Base-by-base conservation (phyloP, 495 filamentous ascomycete genomes). In the Rostrohypoxylon terebratum region DNA sequence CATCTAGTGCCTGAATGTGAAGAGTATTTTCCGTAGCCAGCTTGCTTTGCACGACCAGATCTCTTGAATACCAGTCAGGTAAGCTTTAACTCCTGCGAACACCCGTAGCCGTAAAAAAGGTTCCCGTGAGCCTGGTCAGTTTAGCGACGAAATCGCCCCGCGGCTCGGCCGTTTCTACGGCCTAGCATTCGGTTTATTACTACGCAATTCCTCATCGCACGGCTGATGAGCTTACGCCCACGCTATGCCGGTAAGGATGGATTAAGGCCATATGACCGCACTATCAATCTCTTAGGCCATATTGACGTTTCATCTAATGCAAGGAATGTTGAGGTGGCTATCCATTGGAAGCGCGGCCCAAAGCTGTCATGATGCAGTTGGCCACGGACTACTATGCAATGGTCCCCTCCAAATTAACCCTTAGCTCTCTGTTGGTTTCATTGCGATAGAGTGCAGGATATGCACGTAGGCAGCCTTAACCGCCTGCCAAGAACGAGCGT, bases 231-330 rank as follows among this genome's bases (percentile, higher is more conserved):
- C 18, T 18, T 58, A 57, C 57, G 28, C 60, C 66, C 57, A 66
- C 42, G 31, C 48, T 65, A 66, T 69, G 71, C 66, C 71, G 71
- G 71, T 63, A 66, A 58, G 25, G 65, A 73, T 61, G 65, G 66
- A 69, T 73, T 69, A 28, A 57, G 38, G 65, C 66, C 66, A 74
- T 66, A 74, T 54, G 65, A 73, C 66, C 60, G 65, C 65, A 68
- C 60, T 59, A 61, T 60, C 71, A 59, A 48, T 59, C 31, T 57
- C 66, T 40, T 47, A 21, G 60, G 60, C 66, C 38, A 59, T 74
- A 69, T 63, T 69, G 65, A 69, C 50, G 71, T 74, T 74, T 74
- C 71, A 74, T 74, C 66, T 69, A 33, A 74, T 74, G 71, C 66
- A 74, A 74, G 71, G 66, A 69, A 69, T 69, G 44, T 57, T 20